phyloP scores from a whole-genome alignment of 148 eudicot genomes.

The Vaccinium myrtillus region DNA sequence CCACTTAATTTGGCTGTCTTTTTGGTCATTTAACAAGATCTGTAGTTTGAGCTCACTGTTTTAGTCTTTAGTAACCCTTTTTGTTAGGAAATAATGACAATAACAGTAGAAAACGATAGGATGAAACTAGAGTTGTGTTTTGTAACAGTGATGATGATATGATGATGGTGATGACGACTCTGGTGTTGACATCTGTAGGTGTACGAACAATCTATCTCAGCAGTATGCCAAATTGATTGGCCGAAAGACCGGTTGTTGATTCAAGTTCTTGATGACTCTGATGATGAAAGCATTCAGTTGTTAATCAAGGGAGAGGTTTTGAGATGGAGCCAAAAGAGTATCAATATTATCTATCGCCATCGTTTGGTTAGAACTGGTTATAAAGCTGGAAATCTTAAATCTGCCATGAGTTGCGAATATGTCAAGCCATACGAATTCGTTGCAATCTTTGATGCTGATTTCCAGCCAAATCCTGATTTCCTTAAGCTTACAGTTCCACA shows the following conservation, averaged over 20 bases:
- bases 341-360: conserved; percentile 61
- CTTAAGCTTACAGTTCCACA: conserved; percentile 62
- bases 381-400: conserved; percentile 77
- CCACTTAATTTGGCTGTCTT: neutral
- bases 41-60: conserved; percentile 7
- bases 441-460: conserved; percentile 85
- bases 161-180: conserved; percentile 6
- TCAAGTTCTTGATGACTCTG: conserved; percentile 72
- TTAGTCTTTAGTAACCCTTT: neutral
- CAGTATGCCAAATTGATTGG: conserved; percentile 73
- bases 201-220: conserved; percentile 71
- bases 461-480: conserved; percentile 69
- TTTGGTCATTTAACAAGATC: neutral
- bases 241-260: conserved; percentile 56
- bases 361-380: conserved; percentile 65
- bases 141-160: neutral
- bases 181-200: conserved; percentile 36
- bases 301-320: conserved; percentile 60
- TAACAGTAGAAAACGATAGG: conserved; percentile 14
- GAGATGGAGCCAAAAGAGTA: conserved; percentile 60
- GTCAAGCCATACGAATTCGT: conserved; percentile 73
- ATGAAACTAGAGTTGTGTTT: neutral
- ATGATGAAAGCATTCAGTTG: conserved; percentile 55
- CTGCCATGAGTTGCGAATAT: conserved; percentile 75
- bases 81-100: neutral